Evolutionary conservation across 176 grass and related monocot species (phyloP).

Genomic region (Aegilops longissima): DNA sequence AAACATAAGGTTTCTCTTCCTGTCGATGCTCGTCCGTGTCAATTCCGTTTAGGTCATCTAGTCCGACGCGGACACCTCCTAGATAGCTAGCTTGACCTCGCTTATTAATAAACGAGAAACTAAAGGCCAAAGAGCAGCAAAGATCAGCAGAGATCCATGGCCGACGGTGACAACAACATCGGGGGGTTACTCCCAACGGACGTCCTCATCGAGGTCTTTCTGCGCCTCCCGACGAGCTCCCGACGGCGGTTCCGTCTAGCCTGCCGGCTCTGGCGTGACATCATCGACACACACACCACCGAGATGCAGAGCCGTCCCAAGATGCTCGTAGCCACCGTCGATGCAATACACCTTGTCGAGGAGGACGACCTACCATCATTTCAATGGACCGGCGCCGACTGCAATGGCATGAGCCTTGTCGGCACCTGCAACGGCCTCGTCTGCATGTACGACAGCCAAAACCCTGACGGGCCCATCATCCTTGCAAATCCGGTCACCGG

Average conservation of each 20-base stretch:
- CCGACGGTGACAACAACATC: background rate
- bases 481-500: background rate
- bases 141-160: background rate
- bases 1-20: too few relatives aligned
- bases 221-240: background rate
- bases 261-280: background rate
- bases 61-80: background rate
- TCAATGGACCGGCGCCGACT: background rate
- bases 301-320: background rate
- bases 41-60: background rate
- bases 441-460: background rate
- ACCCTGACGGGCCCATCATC: background rate
- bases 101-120: background rate
- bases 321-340: background rate
- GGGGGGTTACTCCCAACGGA: background rate
- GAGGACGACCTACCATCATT: background rate
- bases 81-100: background rate
- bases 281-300: background rate
- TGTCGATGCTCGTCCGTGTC: background rate
- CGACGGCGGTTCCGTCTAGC: conserved; percentile 14
- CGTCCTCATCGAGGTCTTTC: background rate
- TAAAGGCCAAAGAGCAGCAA: background rate
- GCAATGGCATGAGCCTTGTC: background rate
- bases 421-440: background rate
- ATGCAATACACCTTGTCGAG: background rate